Percentiles rank a stretch among this genome's conserved stretches.
Conservation (phyloP, 2,329 filamentous ascomycete genomes). For the Fonsecaea erecta region DNA sequence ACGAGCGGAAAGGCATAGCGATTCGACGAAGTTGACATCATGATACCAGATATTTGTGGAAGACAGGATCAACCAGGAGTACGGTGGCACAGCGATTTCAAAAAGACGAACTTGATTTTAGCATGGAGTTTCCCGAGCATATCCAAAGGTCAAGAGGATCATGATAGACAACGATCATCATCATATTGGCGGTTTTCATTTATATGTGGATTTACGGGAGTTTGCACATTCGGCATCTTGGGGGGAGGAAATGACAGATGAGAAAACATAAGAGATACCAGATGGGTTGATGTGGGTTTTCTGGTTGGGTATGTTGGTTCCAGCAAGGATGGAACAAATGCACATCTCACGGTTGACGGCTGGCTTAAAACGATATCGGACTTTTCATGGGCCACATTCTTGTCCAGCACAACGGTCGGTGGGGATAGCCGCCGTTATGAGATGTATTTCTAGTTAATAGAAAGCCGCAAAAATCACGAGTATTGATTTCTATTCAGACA, state of each 20-base stretch:
- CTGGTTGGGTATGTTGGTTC: conserved; percentile 26
- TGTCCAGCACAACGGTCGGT: conserved; percentile 24
- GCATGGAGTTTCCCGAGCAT: conserved; percentile 38
- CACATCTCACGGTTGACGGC: conserved; percentile 34
- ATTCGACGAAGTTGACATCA: conserved; percentile 39
- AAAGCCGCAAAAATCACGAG: conserved; percentile 28
- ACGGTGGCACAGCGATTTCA: conserved; percentile 37
- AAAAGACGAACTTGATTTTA: conserved; percentile 31
- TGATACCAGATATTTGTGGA: conserved; percentile 37
- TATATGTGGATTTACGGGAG: conserved; percentile 21
- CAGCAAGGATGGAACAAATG: conserved; percentile 24
- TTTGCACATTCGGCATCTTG: conserved; percentile 27
- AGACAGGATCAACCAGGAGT: conserved; percentile 30
- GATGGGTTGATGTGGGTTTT: conserved; percentile 24
- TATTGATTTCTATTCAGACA: conserved; percentile 10
- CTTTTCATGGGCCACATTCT: conserved; percentile 19
- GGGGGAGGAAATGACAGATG: conserved; percentile 22
- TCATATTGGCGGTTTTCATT: conserved; percentile 28
- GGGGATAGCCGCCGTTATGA: conserved; percentile 30
- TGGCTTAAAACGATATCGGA: conserved; percentile 31
- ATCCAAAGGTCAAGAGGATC: conserved; percentile 27
- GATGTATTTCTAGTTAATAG: conserved; percentile 35
- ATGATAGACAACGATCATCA: conserved; percentile 34
- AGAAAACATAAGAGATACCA: conserved; percentile 31
- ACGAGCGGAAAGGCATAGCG: conserved; percentile 37